phyloP scores from a whole-genome alignment of 2,329 filamentous ascomycete genomes.

The Xylariaceae sp. region DNA sequence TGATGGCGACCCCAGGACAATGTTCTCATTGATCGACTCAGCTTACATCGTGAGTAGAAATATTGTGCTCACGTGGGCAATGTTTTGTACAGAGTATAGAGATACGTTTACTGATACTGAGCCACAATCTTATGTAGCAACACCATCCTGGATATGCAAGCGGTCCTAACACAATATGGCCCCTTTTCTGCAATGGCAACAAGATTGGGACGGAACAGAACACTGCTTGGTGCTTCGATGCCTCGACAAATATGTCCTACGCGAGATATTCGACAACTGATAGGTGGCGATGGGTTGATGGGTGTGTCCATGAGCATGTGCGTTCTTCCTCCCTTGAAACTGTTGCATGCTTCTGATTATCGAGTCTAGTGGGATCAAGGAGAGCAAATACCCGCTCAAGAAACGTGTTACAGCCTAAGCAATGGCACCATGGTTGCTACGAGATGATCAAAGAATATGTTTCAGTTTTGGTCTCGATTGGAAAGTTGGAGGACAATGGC shows the following conservation, averaged over 20 bases:
- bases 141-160: constrained; percentile 35
- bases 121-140: constrained; percentile 28
- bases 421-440: too few species aligned
- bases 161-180: constrained; percentile 37
- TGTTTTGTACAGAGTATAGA: not conserved
- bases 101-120: constrained; percentile 1
- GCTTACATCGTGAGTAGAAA: constrained; percentile 33
- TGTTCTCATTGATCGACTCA: constrained; percentile 41
- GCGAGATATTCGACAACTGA: constrained; percentile 37
- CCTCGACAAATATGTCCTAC: constrained; percentile 41
- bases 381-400: not conserved
- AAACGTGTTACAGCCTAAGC: too few species aligned
- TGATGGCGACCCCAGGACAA: constrained; percentile 38
- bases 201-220: constrained; percentile 33
- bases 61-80: not conserved
- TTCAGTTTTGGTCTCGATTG: too few species aligned
- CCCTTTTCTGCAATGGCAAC: constrained; percentile 37
- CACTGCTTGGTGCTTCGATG: constrained; percentile 38
- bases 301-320: constrained; percentile 41
- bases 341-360: too few species aligned
- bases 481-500: too few species aligned
- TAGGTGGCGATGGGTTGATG: constrained; percentile 40
- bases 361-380: not conserved
- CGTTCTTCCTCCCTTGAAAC: constrained; percentile 11
- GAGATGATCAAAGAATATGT: too few species aligned